Evolutionary conservation across 1,139 yeast species (phyloP).

Genomic region (Protomyces arabidopsidicola): DNA sequence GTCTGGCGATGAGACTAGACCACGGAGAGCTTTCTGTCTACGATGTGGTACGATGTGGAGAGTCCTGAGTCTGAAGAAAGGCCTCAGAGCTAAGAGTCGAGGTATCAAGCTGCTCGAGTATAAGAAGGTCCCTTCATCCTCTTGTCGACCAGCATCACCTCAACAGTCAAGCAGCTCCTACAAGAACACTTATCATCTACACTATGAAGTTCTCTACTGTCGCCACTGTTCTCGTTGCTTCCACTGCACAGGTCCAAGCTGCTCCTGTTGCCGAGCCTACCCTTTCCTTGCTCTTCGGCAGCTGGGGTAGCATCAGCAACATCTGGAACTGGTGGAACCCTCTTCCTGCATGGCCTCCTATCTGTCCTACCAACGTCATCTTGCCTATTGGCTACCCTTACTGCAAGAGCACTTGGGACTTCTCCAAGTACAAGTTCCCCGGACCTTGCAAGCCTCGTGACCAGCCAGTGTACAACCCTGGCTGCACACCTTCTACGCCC

Average conservation of each 20-base stretch:
- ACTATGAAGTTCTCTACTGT: neutral
- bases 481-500: neutral
- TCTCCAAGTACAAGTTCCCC: neutral
- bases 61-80: neutral
- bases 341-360: neutral
- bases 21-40: too few species aligned
- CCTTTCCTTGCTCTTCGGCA: neutral
- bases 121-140: neutral
- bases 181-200: neutral
- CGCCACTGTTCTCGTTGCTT: neutral
- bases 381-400: neutral
- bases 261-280: neutral
- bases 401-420: slow-evolving; percentile 1
- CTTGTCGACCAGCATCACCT: neutral
- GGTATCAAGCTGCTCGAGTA: neutral
- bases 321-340: neutral
- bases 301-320: neutral
- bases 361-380: neutral
- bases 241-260: neutral
- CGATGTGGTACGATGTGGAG: too few species aligned
- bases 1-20: too few species aligned
- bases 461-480: neutral
- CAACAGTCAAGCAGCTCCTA: neutral
- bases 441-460: neutral
- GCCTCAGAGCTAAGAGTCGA: neutral